phyloP scores from a whole-genome alignment of 129 eudicot species.

The Centella asiatica region DNA sequence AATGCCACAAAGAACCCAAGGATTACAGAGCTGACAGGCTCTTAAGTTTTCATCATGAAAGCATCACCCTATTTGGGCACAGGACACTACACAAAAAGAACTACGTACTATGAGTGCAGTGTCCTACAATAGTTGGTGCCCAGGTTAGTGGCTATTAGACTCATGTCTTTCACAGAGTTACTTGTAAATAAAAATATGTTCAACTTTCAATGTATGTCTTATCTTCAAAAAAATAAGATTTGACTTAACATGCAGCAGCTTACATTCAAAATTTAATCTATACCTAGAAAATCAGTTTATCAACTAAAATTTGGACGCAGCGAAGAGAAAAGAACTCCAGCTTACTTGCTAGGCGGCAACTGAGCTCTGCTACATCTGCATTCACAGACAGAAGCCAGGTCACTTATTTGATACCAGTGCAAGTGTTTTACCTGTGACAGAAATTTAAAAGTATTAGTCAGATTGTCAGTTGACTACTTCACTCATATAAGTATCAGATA shows the following conservation, averaged over 20 bases:
- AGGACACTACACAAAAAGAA: too few species aligned
- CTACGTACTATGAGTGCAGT: too few species aligned
- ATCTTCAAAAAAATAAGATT: neutral
- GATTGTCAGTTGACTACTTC: too few species aligned
- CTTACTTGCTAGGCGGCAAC: constrained; percentile 94
- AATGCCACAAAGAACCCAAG: too few species aligned
- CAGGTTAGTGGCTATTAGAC: too few species aligned
- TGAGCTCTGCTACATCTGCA: constrained; percentile 93
- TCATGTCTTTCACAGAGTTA: neutral
- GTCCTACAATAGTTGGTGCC: too few species aligned
- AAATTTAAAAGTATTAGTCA: neutral
- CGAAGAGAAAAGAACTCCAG: neutral
- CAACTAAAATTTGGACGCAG: neutral
- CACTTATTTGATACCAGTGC: constrained; percentile 84
- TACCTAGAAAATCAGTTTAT: neutral
- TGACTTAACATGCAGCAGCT: neutral
- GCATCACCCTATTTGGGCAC: too few species aligned
- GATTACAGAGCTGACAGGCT: too few species aligned
- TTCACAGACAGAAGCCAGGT: constrained; percentile 67
- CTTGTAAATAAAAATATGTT: neutral
- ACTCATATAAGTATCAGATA: neutral
- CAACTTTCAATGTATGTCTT: neutral
- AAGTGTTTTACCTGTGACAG: constrained; percentile 73
- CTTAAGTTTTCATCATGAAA: too few species aligned
- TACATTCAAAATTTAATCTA: neutral